Evolutionary conservation across 176 grass and related monocot species (phyloP), one percentile per base, ranked within the genome.

Genomic region (Musa troglodytarum): DNA sequence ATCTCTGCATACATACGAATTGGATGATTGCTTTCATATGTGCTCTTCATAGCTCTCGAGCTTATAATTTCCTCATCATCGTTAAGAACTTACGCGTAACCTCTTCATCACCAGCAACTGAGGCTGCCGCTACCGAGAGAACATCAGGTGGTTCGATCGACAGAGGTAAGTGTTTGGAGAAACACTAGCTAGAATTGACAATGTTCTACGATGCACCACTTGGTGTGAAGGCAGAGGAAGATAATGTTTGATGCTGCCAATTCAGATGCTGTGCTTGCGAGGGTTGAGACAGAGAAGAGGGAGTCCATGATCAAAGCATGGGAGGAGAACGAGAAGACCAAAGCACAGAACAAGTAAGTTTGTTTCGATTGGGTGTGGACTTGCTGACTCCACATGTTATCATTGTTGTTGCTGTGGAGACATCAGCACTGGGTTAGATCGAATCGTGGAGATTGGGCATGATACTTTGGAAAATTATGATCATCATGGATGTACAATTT

Each of bases 261-360:
- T 83, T 68, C 80, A 98, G 94, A 91, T 50, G 74, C 81, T 43
- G 84, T 74, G 76, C 83, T 93, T 24, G 82, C 90, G 10, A 93
- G 83, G 69, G 73, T 93, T 59, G 94, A 93, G 63, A 75, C 82
- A 1, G 88, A 93, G 52, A 93, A 87, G 54, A 87, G 59, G 28
- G 73, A 69, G 26, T 93, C 90, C 78, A 70, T 98, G 74, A 93
- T 98, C 54, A 91, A 85, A 80, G 86, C 94, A 74, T 93, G 94
- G 94, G 90, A 91, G 63, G 86, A 87, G 10, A 98, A 87, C 28
- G 82, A 89, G 68, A 98, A 98, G 73, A 64, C 84, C 7, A 93
- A 89, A 69, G 90, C 90, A 52, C 82, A 98, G 10, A 91, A 98
- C 71, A 98, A 84, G 94, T 93, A 89, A 74, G 77, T 51, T 63